phyloP scores from a whole-genome alignment of 257 asterid species.

The Osmanthus fragrans region DNA sequence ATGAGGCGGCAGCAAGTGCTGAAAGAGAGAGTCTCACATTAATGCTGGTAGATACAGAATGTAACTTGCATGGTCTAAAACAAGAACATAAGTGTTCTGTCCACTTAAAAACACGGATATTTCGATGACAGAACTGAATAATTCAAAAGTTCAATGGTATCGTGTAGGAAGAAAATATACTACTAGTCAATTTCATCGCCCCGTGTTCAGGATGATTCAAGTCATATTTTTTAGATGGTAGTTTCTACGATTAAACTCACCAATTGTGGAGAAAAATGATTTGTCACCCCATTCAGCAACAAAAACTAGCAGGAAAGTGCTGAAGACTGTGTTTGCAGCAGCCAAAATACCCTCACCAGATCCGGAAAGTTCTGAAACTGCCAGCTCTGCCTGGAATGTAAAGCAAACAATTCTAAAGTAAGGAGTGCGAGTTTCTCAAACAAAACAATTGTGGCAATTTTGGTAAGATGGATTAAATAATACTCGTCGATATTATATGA shows the following conservation, averaged over 20 bases:
- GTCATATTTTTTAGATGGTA: neutral
- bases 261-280: slow-evolving; percentile 93
- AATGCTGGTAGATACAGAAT: slow-evolving; percentile 13
- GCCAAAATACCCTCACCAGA: slow-evolving; percentile 82
- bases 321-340: slow-evolving; percentile 71
- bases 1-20: slow-evolving; percentile 99
- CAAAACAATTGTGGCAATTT: neutral
- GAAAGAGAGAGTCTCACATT: slow-evolving; percentile 24
- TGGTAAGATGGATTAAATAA: neutral
- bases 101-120: neutral
- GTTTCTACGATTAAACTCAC: slow-evolving; percentile 32
- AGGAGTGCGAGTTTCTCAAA: neutral
- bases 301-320: slow-evolving; percentile 86
- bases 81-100: neutral
- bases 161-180: neutral
- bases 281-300: slow-evolving; percentile 99
- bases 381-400: slow-evolving; percentile 74
- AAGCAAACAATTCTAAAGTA: slow-evolving; percentile 21
- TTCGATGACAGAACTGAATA: neutral
- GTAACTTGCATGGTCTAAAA: neutral
- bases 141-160: neutral
- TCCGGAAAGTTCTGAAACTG: slow-evolving; percentile 84
- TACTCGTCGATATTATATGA: neutral
- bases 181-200: neutral
- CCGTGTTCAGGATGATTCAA: neutral